Evolutionary conservation across 192 early-diverging fungal species (phyloP), one percentile per base, ranked within the genome.

Genomic region (Coemansia sp.): DNA sequence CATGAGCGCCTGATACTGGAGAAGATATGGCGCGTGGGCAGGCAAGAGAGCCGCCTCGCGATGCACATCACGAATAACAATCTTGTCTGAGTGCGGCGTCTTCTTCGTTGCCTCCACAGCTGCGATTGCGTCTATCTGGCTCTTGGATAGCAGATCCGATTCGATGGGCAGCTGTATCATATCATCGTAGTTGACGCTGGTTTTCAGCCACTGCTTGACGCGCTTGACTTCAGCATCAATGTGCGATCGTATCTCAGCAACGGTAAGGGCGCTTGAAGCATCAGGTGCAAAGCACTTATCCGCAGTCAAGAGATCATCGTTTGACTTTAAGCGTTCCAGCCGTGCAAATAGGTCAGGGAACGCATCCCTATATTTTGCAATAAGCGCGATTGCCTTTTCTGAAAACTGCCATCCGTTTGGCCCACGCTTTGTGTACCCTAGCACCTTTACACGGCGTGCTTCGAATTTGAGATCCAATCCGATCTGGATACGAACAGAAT

Each of bases 381-480:
- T 82, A 28, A 98, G 68, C 0, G 86, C 84, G 5, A 95, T 74
- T 0, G 95, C 95, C 58, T 86, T 88, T 58, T 85, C 76, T 31
- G 90, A 92, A 59, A 86, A 99, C 73, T 94, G 91, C 97, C 97
- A 99, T 15, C 85, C 85, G 28, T 75, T 81, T 23, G 88, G 86
- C 4, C 68, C 72, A 66, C 96, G 95, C 45, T 87, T 82, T 6
- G 94, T 88, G 71, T 95, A 96, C 2, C 95, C 96, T 4, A 93
- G 61, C 0, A 94, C 96, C 70, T 97, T 97, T 56, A 90, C 84
- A 48, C 87, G 85, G 68, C 91, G 90, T 8, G 83, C 85, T 52
- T 97, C 95, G 68, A 95, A 97, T 67, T 98, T 97, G 53, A 99
- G 84, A 63, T 90, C 90, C 33, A 99, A 82, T 2, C 97, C 97